Conservation (phyloP, 352 stramenopile species). For the Globisporangium recalcitrans region DNA sequence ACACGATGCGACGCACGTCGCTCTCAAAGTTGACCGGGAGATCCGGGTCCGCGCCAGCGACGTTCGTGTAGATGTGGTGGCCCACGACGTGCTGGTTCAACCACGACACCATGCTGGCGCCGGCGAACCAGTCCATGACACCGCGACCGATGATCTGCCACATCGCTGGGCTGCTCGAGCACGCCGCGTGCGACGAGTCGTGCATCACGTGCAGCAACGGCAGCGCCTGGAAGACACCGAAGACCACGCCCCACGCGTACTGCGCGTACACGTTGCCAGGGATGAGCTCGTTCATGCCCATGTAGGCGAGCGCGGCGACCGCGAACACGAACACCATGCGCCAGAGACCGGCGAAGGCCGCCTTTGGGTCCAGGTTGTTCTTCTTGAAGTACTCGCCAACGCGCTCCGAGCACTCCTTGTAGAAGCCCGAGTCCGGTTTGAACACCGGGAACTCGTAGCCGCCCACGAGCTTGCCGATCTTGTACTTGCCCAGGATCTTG, state of each 20-base stretch:
- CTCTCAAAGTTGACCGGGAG: constrained; percentile 86
- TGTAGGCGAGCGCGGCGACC: constrained; percentile 56
- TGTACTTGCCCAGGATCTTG: constrained; percentile 81
- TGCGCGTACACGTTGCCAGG: constrained; percentile 51
- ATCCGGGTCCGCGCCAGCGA: constrained; percentile 90
- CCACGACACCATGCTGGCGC: constrained; percentile 91
- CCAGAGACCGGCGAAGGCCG: constrained; percentile 71
- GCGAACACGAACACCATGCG: constrained; percentile 83
- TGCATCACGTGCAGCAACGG: constrained; percentile 92
- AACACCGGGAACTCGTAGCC: constrained; percentile 85
- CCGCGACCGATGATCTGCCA: constrained; percentile 75
- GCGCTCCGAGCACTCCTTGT: constrained; percentile 79
- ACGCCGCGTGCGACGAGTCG: constrained; percentile 89
- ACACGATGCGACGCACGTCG: constrained; percentile 83
- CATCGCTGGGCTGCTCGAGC: constrained; percentile 67
- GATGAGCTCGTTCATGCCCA: constrained; percentile 68
- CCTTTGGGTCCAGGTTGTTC: constrained; percentile 88
- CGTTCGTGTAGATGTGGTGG: constrained; percentile 95
- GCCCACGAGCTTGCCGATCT: constrained; percentile 75
- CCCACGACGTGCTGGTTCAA: constrained; percentile 94
- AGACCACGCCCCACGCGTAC: constrained; percentile 74
- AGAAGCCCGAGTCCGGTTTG: constrained; percentile 90
- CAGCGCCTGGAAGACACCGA: constrained; percentile 86
- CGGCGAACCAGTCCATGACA: constrained; percentile 89
- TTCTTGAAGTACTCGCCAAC: constrained; percentile 87